A percentile compares a stretch with the other conserved stretches of the same genome.
Evolutionary conservation across 495 filamentous ascomycete genomes (phyloP).

Genomic region (Aspergillus nanangensis): DNA sequence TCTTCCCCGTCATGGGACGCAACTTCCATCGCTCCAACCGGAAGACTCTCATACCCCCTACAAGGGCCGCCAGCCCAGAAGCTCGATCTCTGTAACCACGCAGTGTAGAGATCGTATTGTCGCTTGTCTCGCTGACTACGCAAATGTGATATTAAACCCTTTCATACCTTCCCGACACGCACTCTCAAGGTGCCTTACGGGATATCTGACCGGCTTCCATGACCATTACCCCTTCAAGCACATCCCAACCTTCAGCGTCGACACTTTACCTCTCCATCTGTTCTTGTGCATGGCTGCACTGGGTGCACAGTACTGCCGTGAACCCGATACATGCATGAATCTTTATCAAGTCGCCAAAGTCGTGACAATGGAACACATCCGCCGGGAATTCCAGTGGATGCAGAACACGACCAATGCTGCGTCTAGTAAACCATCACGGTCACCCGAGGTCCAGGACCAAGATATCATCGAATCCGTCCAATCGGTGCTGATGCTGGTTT

Average conservation of each 20-base stretch:
- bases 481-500: slow-evolving; percentile 27
- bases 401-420: background rate
- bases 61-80: slow-evolving; percentile 26
- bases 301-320: slow-evolving; percentile 58
- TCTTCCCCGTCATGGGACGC: slow-evolving; percentile 33
- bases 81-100: slow-evolving; percentile 30
- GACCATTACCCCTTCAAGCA: slow-evolving; percentile 68
- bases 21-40: slow-evolving; percentile 35
- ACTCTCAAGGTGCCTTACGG: slow-evolving; percentile 60
- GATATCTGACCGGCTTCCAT: slow-evolving; percentile 64
- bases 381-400: slow-evolving; percentile 26
- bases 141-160: slow-evolving; percentile 33
- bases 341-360: slow-evolving; percentile 47
- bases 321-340: slow-evolving; percentile 35
- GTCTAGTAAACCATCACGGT: background rate
- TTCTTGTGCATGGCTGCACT: slow-evolving; percentile 60
- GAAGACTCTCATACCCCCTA: slow-evolving; percentile 27
- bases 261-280: slow-evolving; percentile 52
- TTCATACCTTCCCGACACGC: slow-evolving; percentile 53
- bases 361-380: slow-evolving; percentile 35
- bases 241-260: slow-evolving; percentile 54
- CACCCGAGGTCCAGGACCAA: slow-evolving; percentile 14
- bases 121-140: slow-evolving; percentile 18
- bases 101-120: slow-evolving; percentile 33
- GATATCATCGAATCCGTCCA: slow-evolving; percentile 30